A percentile compares a stretch with the other conserved stretches of the same genome.
Evolutionary conservation across 2,329 filamentous ascomycete species (phyloP).

Genomic region (Alternaria sp.): DNA sequence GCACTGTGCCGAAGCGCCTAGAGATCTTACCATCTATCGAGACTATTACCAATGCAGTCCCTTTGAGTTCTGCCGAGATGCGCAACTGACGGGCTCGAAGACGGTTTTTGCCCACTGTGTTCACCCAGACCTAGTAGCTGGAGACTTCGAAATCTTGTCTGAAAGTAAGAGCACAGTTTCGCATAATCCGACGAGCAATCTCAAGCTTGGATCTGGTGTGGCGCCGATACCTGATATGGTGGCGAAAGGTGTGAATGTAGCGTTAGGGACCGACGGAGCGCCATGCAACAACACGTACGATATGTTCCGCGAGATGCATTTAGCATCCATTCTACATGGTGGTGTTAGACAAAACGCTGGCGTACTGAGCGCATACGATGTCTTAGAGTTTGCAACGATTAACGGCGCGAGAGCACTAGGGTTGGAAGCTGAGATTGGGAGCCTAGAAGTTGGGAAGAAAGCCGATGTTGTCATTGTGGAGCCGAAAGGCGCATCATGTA

Average conservation of each 20-base stretch:
- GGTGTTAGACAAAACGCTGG: slow-evolving; percentile 27
- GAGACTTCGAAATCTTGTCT: slow-evolving; percentile 53
- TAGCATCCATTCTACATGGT: slow-evolving; percentile 32
- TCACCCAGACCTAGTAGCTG: slow-evolving; percentile 54
- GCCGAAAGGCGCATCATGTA: slow-evolving; percentile 43
- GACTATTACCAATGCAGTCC: slow-evolving; percentile 54
- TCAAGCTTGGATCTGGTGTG: slow-evolving; percentile 37
- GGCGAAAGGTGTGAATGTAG: slow-evolving; percentile 26
- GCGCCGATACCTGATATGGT: slow-evolving; percentile 27
- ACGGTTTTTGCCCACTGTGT: slow-evolving; percentile 46
- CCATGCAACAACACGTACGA: slow-evolving; percentile 45
- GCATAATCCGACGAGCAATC: slow-evolving; percentile 37
- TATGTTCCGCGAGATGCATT: slow-evolving; percentile 41
- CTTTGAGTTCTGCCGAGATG: slow-evolving; percentile 35
- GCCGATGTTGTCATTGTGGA: slow-evolving; percentile 53
- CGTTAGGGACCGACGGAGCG: slow-evolving; percentile 36
- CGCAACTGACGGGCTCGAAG: slow-evolving; percentile 50
- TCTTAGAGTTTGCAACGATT: slow-evolving; percentile 37
- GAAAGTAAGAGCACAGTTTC: slow-evolving; percentile 40
- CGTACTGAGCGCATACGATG: slow-evolving; percentile 27
- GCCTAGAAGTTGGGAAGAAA: slow-evolving; percentile 54
- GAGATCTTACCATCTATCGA: slow-evolving; percentile 51
- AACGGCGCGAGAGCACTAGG: slow-evolving; percentile 37
- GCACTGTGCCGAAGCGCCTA: slow-evolving; percentile 58
- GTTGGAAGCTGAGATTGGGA: slow-evolving; percentile 52